Percentiles rank a stretch among this genome's conserved stretches.
Conservation (phyloP, 176 grass and related monocot genomes). For the Saccharum spontaneum region DNA sequence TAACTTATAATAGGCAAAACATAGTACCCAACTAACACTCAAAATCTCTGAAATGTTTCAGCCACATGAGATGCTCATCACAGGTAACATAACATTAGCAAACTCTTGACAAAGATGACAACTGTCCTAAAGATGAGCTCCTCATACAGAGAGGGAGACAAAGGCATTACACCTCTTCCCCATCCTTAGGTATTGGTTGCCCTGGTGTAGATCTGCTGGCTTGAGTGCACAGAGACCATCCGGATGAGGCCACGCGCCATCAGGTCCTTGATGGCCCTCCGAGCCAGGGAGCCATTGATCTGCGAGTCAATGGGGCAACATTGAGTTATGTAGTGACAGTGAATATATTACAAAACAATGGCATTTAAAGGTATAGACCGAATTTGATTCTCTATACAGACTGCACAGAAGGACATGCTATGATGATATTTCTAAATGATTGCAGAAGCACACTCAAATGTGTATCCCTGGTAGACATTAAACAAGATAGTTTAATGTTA, state of each 20-base stretch:
- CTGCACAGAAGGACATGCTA: background rate
- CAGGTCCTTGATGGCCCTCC: constrained; percentile 49
- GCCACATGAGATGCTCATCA: constrained; percentile 21
- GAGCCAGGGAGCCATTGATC: constrained; percentile 40
- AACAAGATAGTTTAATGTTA: background rate
- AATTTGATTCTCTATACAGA: background rate
- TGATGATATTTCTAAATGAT: background rate
- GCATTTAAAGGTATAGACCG: background rate
- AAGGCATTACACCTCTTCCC: constrained; percentile 5
- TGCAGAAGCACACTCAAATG: background rate
- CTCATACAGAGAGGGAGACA: background rate
- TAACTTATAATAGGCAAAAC: background rate
- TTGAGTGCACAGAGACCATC: constrained; percentile 40
- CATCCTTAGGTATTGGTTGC: constrained; percentile 48
- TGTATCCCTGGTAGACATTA: background rate
- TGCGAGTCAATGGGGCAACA: background rate
- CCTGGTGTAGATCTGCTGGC: constrained; percentile 63
- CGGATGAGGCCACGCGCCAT: constrained; percentile 41
- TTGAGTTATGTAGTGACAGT: background rate
- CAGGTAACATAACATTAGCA: constrained; percentile 21
- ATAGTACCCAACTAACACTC: constrained; percentile 10
- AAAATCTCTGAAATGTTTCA: constrained; percentile 42
- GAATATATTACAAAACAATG: background rate
- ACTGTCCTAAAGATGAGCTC: background rate
- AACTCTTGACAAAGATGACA: background rate